Evolutionary conservation across 768 basidiomycete genomes (phyloP).

Genomic region (Mycena floridula): DNA sequence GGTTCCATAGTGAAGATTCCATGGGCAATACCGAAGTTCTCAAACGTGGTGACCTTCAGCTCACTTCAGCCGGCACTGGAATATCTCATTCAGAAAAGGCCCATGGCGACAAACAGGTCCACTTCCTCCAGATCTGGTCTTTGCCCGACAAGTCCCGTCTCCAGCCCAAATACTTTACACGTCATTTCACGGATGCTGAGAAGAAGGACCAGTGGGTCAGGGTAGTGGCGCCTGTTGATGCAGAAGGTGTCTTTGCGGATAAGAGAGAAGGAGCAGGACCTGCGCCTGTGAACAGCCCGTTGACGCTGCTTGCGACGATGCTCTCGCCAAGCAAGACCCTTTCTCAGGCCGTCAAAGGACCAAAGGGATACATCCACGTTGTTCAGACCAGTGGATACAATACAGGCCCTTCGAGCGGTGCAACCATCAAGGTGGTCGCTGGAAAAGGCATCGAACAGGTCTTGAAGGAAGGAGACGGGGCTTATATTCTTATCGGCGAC

Average conservation of each 20-base stretch:
- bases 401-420: conserved; percentile 46
- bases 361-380: conserved; percentile 79
- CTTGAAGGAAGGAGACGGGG: conserved; percentile 83
- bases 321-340: conserved; percentile 53
- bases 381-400: conserved; percentile 85
- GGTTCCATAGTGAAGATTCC: background rate
- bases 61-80: conserved; percentile 89
- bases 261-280: conserved; percentile 41
- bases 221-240: conserved; percentile 70
- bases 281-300: conserved; percentile 67
- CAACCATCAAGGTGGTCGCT: conserved; percentile 42
- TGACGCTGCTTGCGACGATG: conserved; percentile 72
- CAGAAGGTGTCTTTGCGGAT: conserved; percentile 48
- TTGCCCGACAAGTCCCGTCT: conserved; percentile 39
- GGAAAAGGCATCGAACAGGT: conserved; percentile 23
- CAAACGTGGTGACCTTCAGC: conserved; percentile 76
- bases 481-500: conserved; percentile 46
- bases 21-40: background rate
- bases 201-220: conserved; percentile 69
- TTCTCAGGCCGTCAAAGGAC: conserved; percentile 41
- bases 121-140: conserved; percentile 53
- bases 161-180: conserved; percentile 78
- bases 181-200: conserved; percentile 77
- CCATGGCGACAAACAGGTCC: conserved; percentile 34
- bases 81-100: conserved; percentile 73